Evolutionary conservation across 2,329 filamentous ascomycete genomes (phyloP), one percentile per base, ranked within the genome.

Genomic region (Monosporascus ibericus): DNA sequence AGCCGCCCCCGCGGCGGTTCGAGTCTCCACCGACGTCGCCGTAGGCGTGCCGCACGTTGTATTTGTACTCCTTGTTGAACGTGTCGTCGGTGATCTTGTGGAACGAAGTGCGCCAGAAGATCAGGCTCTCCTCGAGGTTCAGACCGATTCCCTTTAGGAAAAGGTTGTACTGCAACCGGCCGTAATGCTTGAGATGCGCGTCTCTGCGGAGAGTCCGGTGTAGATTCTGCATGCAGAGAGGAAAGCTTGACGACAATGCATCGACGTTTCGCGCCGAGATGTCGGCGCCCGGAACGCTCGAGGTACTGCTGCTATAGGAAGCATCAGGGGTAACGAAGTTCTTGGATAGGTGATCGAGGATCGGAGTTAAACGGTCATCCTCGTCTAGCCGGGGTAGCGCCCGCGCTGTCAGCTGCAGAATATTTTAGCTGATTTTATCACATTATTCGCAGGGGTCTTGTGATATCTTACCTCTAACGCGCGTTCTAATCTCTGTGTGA

Each of bases 51-150:
- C 92, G 88, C 53, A 97, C 83, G 68, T 99, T 97, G 79, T 99
- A 99, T 44, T 88, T 82, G 73, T 99, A 97, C 67, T 96, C 91
- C 67, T 96, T 97, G 72, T 95, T 95, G 79, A 97, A 99, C 37
- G 86, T 86, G 64, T 97, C 92, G 64, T 97, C 94, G 0, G 89
- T 92, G 58, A 95, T 84, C 60, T 90, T 87, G 67, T 84, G 85
- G 80, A 99, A 97, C 27, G 81, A 78, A 56, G 84, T 81, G 11
- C 94, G 86, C 94, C 94, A 99, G 75, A 99, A 99, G 14, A 90
- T 62, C 24, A 99, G 80, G 61, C 85, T 90, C 70, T 99, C 92
- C 65, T 96, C 91, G n/a, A 99, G 75, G 57, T 82, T 90, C 27
- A 99, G 76, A 0, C 94, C 94, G 54, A 97, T 90, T 42, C 94